A percentile compares a stretch with the other conserved stretches of the same genome.
phyloP scores from a whole-genome alignment of 1,284 basidiomycete species.

The Ustilago vetiveriae region DNA sequence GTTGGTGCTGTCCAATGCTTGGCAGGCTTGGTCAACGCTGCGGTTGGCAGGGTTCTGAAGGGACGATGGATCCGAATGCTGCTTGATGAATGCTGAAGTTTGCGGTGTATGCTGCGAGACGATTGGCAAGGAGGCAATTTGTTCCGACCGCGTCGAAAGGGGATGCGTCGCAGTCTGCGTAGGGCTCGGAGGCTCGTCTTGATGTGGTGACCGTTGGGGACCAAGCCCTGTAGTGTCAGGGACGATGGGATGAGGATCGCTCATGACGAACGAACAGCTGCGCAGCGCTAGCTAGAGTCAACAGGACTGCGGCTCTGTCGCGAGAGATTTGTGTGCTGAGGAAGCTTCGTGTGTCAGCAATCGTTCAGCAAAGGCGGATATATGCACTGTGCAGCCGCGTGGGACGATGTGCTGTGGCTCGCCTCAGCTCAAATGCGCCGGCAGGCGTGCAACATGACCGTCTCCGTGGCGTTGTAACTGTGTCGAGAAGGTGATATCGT shows the following conservation, averaged over 20 bases:
- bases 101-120: not conserved
- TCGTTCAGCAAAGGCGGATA: not conserved
- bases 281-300: no score
- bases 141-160: not conserved
- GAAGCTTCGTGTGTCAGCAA: no score
- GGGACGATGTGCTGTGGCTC: slow-evolving; percentile 1
- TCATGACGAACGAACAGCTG: slow-evolving; percentile 9
- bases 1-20: not conserved
- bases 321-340: no score
- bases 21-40: not conserved
- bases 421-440: not conserved
- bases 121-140: not conserved
- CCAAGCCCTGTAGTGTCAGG: not conserved
- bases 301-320: no score
- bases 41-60: not conserved
- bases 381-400: not conserved
- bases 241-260: not conserved
- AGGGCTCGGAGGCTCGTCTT: not conserved
- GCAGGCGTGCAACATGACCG: not conserved
- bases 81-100: not conserved
- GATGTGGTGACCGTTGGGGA: not conserved
- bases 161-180: slow-evolving; percentile 1
- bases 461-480: not conserved
- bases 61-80: not conserved
- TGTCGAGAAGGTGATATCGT: not conserved